These are phyloP conservation scores for Thielaviopsis euricoi DNA, from an alignment of 2,329 filamentous ascomycete species.

Conservation along the genomic window DNA sequence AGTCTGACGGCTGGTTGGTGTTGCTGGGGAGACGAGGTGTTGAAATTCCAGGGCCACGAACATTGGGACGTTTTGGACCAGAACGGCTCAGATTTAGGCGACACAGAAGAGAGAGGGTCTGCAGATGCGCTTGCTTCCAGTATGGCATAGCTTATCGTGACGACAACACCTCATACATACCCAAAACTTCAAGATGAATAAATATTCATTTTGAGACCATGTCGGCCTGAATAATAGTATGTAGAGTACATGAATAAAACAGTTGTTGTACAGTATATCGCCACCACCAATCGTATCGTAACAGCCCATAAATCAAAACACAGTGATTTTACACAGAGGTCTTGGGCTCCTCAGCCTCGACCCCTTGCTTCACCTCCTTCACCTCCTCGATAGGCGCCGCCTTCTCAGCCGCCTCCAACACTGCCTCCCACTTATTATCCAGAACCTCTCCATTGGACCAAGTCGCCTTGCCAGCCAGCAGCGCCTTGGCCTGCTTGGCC, in stretches of 20 bases:
- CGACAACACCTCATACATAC: no score
- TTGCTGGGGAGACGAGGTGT: slow-evolving; percentile 59
- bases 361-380: slow-evolving; percentile 11
- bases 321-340: slow-evolving; percentile 7
- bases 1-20: slow-evolving; percentile 62
- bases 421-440: slow-evolving; percentile 30
- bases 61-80: slow-evolving; percentile 25
- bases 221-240: not conserved
- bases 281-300: slow-evolving; percentile 1
- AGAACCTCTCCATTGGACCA: slow-evolving; percentile 38
- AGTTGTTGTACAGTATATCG: slow-evolving; percentile 14
- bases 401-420: slow-evolving; percentile 14
- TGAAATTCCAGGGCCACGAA: slow-evolving; percentile 48
- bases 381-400: slow-evolving; percentile 15
- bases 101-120: not conserved
- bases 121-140: not conserved
- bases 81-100: no score
- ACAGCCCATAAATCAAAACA: not conserved
- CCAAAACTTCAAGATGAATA: not conserved
- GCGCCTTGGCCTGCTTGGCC: slow-evolving; percentile 45
- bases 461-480: slow-evolving; percentile 41
- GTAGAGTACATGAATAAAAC: slow-evolving; percentile 11
- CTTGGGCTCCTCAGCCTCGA: not conserved
- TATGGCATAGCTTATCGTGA: no score
- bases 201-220: not conserved